phyloP scores from a whole-genome alignment of 169 alveolate genomes.

The Plasmodium falciparum region DNA sequence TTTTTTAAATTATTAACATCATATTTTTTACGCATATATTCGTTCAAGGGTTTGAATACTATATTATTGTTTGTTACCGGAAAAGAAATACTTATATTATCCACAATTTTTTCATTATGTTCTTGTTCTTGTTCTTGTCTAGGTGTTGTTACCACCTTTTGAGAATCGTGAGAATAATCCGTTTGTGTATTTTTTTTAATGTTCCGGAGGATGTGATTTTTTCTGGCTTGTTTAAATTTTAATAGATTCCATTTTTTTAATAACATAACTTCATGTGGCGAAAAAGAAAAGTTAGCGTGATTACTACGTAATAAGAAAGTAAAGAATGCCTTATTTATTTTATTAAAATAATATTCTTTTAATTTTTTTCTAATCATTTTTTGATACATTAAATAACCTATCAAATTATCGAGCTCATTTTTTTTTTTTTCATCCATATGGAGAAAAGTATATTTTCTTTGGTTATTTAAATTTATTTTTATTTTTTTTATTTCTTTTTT shows the following conservation, averaged over 20 bases:
- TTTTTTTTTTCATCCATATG: conserved; percentile 32
- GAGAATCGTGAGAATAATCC: too few relatives aligned
- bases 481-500: conserved; percentile 53
- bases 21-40: too few relatives aligned
- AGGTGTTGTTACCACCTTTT: too few relatives aligned
- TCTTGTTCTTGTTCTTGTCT: too few relatives aligned
- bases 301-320: conserved; percentile 60
- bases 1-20: too few relatives aligned
- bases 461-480: conserved; percentile 16
- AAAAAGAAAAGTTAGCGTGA: conserved; percentile 30
- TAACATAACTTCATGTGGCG: conserved; percentile 35
- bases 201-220: too few relatives aligned
- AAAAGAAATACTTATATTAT: too few relatives aligned
- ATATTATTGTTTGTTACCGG: too few relatives aligned
- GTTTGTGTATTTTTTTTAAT: too few relatives aligned
- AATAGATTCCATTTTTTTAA: conserved; percentile 43
- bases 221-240: neutral
- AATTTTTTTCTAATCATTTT: conserved; percentile 35
- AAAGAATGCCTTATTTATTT: conserved; percentile 45
- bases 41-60: too few relatives aligned
- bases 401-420: conserved; percentile 34
- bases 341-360: conserved; percentile 45
- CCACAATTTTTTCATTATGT: too few relatives aligned
- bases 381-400: conserved; percentile 43
- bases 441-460: conserved; percentile 18